Evolutionary conservation across 768 basidiomycete species (phyloP), one percentile per base, ranked within the genome.

Genomic region (Termitomyces sp.): DNA sequence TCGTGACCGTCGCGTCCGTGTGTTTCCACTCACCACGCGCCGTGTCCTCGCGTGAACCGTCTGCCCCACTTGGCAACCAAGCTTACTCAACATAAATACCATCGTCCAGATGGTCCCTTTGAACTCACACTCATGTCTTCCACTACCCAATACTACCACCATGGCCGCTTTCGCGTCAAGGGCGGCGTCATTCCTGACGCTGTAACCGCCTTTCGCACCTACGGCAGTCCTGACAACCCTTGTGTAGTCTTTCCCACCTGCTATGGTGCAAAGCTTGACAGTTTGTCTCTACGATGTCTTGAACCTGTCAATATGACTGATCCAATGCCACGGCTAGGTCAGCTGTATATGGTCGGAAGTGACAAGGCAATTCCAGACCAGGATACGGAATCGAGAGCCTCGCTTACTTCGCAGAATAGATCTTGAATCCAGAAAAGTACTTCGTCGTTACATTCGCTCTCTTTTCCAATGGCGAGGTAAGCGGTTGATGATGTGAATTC

Each of bases 221-320:
- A 83, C 66, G 84, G 85, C 12, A 71, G 81, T 60, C 75, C 77
- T 0, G 67, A 68, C 5, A 85, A 82, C 49, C 84, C 84, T 5
- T 86, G 83, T 63, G 77, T 85, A 37, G 81, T 86, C 14, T 84
- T 81, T 66, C 83, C 84, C 11, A 83, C 83, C 9, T 84, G 79
- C 64, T 86, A 83, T 65, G 83, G 83, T 0, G 83, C 71, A 25
- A 79, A 79, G 45, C 74, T 86, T 5, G 82, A 81, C 65, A 76
- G 83, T 83, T 64, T 60, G 79, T 71, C 1, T 8, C 55, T 20
- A 31, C 7, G 43, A 31, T 46, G 56, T 58, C 54, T 50, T 62
- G 63, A 62, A 38, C 62, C 58, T 17, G 60, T 54, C 54, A n/a
- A 49, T 5, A 11, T 7, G 36, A 49, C 31, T 56, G 14, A 63